Evolutionary conservation across 2,329 filamentous ascomycete genomes (phyloP), one percentile per base, ranked within the genome.

Genomic region (Nemania sp.): DNA sequence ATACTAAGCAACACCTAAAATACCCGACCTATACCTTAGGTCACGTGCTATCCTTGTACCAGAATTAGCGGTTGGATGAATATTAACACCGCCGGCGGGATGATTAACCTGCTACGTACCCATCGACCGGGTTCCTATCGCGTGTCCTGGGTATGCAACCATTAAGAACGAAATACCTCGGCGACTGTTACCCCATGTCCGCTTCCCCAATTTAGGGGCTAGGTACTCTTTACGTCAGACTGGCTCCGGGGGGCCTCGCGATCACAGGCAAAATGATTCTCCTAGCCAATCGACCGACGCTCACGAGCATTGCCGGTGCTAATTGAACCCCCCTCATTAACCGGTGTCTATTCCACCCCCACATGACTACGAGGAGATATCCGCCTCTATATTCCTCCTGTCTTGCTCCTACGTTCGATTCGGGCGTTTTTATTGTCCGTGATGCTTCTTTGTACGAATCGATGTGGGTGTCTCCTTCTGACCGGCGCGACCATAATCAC

Each of bases 281-380:
- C 74, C 74, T 75, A 52, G 62, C 68, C 62, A 69, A 45, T 69
- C 60, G 66, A 52, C 49, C 27, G 41, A 15, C 20, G 11, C 57
- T 69, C 62, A 62, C 38, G 15, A 64, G 51, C 66, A 75, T 72
- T 73, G 68, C 70, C 66, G 70, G 70, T 64, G 67, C 54, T 45
- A 66, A 65, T 62, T 58, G 51, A 71, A 67, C 71, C 73, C 74
- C n/a, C 73, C 73, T 76, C 74, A 75, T 75, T 75, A 75, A 64
- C 73, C 74, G 73, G 72, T 73, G 71, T 73, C 64, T 66, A 43
- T 20, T 38, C 29, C 51, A 63, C 69, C 72, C 71, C 72, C 73
- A 73, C 72, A 58, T 61, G 41, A 67, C 52, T 61, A 49, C 59
- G 26, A 60, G 51, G n/a, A 62, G 32, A 43, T 26, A n/a, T 49